These are phyloP conservation scores for Tetraselmis striata DNA, from an alignment of 139 green algal genomes.

Conservation along the genomic window DNA sequence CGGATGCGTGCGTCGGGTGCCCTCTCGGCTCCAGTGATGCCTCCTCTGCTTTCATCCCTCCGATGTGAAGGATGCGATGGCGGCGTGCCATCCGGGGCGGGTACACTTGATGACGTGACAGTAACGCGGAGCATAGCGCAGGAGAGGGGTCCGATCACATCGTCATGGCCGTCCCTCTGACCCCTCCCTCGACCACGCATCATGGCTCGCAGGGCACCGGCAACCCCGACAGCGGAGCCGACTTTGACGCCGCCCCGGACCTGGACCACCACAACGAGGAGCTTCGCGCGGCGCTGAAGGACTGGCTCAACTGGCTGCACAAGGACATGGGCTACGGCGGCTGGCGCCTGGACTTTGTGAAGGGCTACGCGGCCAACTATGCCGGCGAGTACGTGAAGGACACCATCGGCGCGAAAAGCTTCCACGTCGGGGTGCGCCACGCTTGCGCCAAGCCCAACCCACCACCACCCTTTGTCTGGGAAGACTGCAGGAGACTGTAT, in stretches of 20 bases:
- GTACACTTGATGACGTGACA: too few relatives aligned
- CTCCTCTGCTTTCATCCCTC: too few relatives aligned
- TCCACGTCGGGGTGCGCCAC: constrained; percentile 55
- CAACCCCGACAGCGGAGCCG: constrained; percentile 59
- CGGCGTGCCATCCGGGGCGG: too few relatives aligned
- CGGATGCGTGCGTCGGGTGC: too few relatives aligned
- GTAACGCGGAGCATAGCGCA: too few relatives aligned
- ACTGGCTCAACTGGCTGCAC: constrained; percentile 70
- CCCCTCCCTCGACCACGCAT: too few relatives aligned
- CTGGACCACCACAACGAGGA: constrained; percentile 79
- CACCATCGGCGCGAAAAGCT: constrained; percentile 24
- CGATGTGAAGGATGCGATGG: too few relatives aligned
- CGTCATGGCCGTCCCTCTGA: too few relatives aligned
- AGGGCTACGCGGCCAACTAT: constrained; percentile 45
- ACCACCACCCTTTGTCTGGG: neutral
- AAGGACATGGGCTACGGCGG: constrained; percentile 52
- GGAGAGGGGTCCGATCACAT: too few relatives aligned
- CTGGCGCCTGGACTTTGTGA: constrained; percentile 63
- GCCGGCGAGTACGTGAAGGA: constrained; percentile 46
- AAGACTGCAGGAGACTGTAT: neutral
- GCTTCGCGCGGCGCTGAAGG: constrained; percentile 55
- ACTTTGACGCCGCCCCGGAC: constrained; percentile 72
- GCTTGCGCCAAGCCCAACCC: neutral
- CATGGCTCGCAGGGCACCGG: constrained; percentile 58
- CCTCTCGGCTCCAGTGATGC: too few relatives aligned